A percentile compares a stretch with the other conserved stretches of the same genome.
phyloP scores from a whole-genome alignment of 225 moss, liverwort and hornwort species.

The Antitrichia curtipendula region DNA sequence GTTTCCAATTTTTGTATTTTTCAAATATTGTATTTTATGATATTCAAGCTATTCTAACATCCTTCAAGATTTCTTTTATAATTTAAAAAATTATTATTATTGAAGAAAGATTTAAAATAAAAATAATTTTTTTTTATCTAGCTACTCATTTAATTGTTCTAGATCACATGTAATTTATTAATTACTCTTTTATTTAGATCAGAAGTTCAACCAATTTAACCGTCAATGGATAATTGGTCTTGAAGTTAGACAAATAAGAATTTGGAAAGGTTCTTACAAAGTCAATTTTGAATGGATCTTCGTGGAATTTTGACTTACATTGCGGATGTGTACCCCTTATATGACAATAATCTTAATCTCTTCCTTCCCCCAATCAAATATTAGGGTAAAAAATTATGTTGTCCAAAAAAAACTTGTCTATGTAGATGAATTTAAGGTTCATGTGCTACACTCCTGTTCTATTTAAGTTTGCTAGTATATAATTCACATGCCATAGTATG shows the following conservation, averaged over 20 bases:
- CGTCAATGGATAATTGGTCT: not conserved
- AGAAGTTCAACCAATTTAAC: too few relatives aligned
- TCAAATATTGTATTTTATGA: not conserved
- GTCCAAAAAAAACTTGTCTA: too few relatives aligned
- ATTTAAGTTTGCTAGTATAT: not conserved
- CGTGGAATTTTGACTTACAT: not conserved
- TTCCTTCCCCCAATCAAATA: rapidly evolving
- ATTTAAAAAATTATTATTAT: too few relatives aligned
- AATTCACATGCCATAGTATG: not conserved
- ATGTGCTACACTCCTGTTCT: not conserved
- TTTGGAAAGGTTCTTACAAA: rapidly evolving
- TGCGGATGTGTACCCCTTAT: not conserved
- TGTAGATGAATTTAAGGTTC: rapidly evolving
- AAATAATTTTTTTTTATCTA: too few relatives aligned
- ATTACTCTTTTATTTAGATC: not conserved
- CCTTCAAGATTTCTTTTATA: not conserved
- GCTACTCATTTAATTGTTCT: not conserved
- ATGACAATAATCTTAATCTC: not conserved
- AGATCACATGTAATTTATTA: not conserved
- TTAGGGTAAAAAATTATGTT: not conserved
- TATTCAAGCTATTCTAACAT: not conserved
- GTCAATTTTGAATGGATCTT: not conserved
- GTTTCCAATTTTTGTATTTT: not conserved
- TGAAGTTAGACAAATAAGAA: not conserved
- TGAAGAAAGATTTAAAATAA: too few relatives aligned